These are phyloP conservation scores for Candida orba DNA, from an alignment of 805 yeast genomes.

Conservation along the genomic window DNA sequence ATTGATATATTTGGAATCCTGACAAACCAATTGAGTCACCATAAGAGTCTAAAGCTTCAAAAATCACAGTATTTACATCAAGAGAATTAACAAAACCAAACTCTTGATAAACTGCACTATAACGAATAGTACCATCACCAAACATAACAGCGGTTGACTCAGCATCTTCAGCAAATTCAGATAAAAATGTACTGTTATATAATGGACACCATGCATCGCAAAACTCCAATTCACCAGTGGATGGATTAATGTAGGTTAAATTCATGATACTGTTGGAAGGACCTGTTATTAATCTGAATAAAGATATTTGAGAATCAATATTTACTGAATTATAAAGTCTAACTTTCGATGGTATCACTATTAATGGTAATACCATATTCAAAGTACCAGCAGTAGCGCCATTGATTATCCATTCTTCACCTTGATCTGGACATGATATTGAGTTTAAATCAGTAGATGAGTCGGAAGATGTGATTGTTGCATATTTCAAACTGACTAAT, in stretches of 20 bases:
- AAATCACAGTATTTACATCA: conserved; percentile 49
- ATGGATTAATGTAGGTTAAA: conserved; percentile 74
- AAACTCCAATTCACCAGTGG: conserved; percentile 41
- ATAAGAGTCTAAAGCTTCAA: conserved; percentile 59
- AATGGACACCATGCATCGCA: conserved; percentile 94
- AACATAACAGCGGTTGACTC: conserved; percentile 1
- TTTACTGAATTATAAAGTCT: conserved; percentile 58
- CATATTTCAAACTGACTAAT: conserved; percentile 50
- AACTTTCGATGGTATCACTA: conserved; percentile 60
- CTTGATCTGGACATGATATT: conserved; percentile 44
- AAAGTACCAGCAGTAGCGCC: conserved; percentile 54
- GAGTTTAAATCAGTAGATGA: conserved; percentile 22
- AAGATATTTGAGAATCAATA: conserved; percentile 38
- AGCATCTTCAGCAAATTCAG: conserved; percentile 2
- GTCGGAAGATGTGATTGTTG: conserved; percentile 41
- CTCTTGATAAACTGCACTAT: conserved; percentile 54
- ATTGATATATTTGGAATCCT: conserved; percentile 67
- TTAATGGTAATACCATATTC: conserved; percentile 50
- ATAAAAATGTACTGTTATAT: conserved; percentile 31
- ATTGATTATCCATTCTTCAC: conserved; percentile 46
- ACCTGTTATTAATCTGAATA: conserved; percentile 65
- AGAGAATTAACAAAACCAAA: conserved; percentile 72
- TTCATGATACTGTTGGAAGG: conserved; percentile 92
- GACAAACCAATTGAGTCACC: conserved; percentile 63
- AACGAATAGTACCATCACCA: conserved; percentile 10